Evolutionary conservation across 495 filamentous ascomycete species (phyloP), one percentile per base, ranked within the genome.

Genomic region (Astrothelium macrocarpum): DNA sequence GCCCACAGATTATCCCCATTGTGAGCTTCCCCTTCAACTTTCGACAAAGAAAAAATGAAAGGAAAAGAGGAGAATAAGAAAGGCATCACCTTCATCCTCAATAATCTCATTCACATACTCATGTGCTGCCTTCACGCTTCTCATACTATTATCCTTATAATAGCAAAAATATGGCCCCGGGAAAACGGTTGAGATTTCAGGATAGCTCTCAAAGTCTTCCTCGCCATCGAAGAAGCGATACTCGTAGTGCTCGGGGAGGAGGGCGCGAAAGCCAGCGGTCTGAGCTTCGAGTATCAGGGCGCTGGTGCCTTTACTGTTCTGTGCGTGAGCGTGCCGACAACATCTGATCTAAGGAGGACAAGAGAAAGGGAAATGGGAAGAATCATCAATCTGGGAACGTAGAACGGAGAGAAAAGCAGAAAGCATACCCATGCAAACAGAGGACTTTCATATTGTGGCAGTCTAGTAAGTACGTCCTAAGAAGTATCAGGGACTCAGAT

Each of bases 171-270:
- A 56, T 16, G 49, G 49, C 25, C 49, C 49, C 49, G 49, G 49
- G 25, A 56, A 56, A 29, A 56, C 49, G 49, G 20, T 56, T 25
- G 49, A 56, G 49, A 56, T 56, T 9, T n/a, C 49, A 28, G 49
- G 49, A 20, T 56, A 56, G 49, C 49, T 56, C 4, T 56, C 49
- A 56, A 29, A 56, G 25, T 56, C 49, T 25, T 56, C 49, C 25
- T 56, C 49, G 49, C 49, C 49, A 29, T 56, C 49, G 49, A 56
- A 56, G 49, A 56, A 56, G 25, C 49, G 49, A 16, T 56, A 56
- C 49, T 56, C 49, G 25, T 56, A 63, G 62, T 63, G 25, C 49
- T 56, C 49, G 25, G 49, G 49, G 20, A 56, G 49, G 49, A 56
- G 49, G 49, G 49, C 49, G 49, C 49, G 49, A 25, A 56, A 56